phyloP scores from a whole-genome alignment of 306 rosid species.

The Cercis canadensis region DNA sequence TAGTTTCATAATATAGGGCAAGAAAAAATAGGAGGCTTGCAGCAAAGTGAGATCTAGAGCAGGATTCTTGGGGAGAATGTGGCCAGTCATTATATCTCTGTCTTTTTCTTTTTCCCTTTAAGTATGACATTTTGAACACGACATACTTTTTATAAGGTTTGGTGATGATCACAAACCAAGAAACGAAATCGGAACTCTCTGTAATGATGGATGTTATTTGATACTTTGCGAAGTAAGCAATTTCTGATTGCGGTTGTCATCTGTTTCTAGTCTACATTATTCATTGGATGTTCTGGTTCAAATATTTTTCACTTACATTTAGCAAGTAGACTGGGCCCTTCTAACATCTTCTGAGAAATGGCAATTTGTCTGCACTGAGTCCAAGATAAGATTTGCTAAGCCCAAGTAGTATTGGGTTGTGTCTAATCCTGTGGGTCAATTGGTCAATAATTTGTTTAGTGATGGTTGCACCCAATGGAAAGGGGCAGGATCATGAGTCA shows the following conservation, averaged over 20 bases:
- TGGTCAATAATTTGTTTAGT: too few species aligned
- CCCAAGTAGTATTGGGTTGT: too few species aligned
- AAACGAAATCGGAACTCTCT: conserved; percentile 35
- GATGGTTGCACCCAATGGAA: too few species aligned
- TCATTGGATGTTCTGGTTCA: too few species aligned
- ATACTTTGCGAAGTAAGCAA: conserved; percentile 38
- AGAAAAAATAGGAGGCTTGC: conserved; percentile 27
- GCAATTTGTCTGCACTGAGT: too few species aligned
- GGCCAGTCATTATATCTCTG: conserved; percentile 20
- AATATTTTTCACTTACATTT: conserved; percentile 17
- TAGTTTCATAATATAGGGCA: conserved; percentile 32
- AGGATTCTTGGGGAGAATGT: conserved; percentile 34
- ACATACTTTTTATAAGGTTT: conserved; percentile 24
- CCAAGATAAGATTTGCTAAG: too few species aligned
- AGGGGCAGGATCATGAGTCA: too few species aligned
- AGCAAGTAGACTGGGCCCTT: too few species aligned
- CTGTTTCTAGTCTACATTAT: conserved; percentile 11
- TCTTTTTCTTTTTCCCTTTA: conserved; percentile 20
- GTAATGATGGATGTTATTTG: conserved; percentile 34
- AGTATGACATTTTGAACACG: conserved; percentile 40
- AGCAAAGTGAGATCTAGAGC: conserved; percentile 34
- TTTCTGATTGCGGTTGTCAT: conserved; percentile 39
- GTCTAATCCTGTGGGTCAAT: too few species aligned
- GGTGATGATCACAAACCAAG: conserved; percentile 26
- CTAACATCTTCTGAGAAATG: too few species aligned